Conservation (phyloP, 441 rosid genomes). For the Viola pubescens region DNA sequence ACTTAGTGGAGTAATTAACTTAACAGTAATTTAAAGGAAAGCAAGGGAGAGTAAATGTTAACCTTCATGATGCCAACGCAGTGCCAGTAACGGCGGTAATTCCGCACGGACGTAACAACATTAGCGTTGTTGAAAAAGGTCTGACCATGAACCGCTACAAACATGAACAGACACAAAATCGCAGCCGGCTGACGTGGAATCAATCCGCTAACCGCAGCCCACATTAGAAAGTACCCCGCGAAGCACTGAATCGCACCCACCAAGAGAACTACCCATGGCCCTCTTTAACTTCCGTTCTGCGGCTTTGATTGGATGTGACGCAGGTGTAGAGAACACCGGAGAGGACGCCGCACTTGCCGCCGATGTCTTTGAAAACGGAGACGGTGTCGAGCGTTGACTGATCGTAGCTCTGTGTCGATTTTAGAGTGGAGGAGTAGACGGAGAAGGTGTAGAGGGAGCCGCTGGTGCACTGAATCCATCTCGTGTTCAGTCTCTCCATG, state of each 20-base stretch:
- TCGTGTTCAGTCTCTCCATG: slow-evolving; percentile 15
- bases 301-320: slow-evolving; percentile 4
- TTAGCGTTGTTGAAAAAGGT: slow-evolving; percentile 18
- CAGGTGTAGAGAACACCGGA: slow-evolving; percentile 18
- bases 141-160: slow-evolving; percentile 19
- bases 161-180: slow-evolving; percentile 18
- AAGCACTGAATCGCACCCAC: slow-evolving; percentile 19
- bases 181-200: slow-evolving; percentile 15
- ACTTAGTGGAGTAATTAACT: background rate
- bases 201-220: slow-evolving; percentile 17
- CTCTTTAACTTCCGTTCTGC: slow-evolving; percentile 1
- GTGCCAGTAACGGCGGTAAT: slow-evolving; percentile 17
- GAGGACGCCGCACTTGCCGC: slow-evolving; percentile 16
- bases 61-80: slow-evolving; percentile 21
- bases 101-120: slow-evolving; percentile 16
- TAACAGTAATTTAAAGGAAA: background rate
- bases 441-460: slow-evolving; percentile 42
- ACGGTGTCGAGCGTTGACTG: slow-evolving; percentile 24
- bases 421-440: slow-evolving; percentile 31
- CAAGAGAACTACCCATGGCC: slow-evolving; percentile 20
- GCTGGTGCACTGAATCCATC: slow-evolving; percentile 39
- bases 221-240: slow-evolving; percentile 12
- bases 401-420: slow-evolving; percentile 28
- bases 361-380: slow-evolving; percentile 20
- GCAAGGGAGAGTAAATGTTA: background rate